Percentiles rank a stretch among this genome's conserved stretches.
Evolutionary conservation across 1,139 yeast genomes (phyloP).

Genomic region (Torulaspora pretoriensis): DNA sequence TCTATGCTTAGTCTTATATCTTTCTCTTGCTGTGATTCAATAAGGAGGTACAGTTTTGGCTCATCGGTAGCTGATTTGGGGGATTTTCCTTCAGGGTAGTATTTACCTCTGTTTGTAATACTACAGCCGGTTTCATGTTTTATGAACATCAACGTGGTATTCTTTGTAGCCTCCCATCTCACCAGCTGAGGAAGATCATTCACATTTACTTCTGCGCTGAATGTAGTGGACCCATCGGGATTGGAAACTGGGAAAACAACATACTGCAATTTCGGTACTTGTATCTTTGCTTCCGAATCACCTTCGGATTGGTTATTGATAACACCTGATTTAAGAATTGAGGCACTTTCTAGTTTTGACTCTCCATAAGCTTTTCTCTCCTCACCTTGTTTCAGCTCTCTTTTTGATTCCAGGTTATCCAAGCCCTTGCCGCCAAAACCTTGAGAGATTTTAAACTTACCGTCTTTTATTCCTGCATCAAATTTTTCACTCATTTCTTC

Average conservation of each 20-base stretch:
- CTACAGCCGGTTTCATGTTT: conserved; percentile 73
- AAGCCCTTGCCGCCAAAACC: conserved; percentile 96
- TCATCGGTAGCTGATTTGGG: conserved; percentile 51
- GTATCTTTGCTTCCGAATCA: conserved; percentile 52
- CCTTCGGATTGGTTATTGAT: conserved; percentile 29
- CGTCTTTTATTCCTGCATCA: conserved; percentile 58
- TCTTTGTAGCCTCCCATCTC: conserved; percentile 75
- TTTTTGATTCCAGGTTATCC: conserved; percentile 66
- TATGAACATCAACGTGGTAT: conserved; percentile 59
- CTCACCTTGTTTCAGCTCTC: conserved; percentile 53
- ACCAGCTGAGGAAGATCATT: conserved; percentile 86
- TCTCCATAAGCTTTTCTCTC: conserved; percentile 45
- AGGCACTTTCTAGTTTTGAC: conserved; percentile 29
- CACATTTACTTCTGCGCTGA: conserved; percentile 67
- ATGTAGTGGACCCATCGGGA: conserved; percentile 58
- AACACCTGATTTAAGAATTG: conserved; percentile 16
- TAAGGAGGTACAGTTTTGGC: conserved; percentile 70
- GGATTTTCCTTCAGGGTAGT: conserved; percentile 52
- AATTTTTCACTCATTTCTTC: conserved; percentile 53
- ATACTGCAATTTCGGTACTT: conserved; percentile 51
- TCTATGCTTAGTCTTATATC: conserved; percentile 65
- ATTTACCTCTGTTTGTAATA: conserved; percentile 79
- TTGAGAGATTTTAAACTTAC: conserved; percentile 60
- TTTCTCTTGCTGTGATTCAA: conserved; percentile 69
- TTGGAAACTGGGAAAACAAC: conserved; percentile 25